phyloP scores from a whole-genome alignment of 257 asterid species.

The Perilla frutescens region DNA sequence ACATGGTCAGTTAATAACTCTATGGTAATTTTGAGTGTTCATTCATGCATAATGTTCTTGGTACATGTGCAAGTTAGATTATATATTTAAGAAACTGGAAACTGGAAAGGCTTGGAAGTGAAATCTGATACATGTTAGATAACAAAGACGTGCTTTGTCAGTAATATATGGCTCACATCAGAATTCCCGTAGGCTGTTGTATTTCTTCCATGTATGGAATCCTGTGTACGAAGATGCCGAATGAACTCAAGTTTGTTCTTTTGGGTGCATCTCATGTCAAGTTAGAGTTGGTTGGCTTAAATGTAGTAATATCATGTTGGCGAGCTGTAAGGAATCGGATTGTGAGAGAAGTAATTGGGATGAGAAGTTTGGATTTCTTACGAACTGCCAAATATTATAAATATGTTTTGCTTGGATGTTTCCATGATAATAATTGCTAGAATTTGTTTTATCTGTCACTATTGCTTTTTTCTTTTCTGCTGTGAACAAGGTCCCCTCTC shows the following conservation, averaged over 20 bases:
- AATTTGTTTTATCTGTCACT: neutral
- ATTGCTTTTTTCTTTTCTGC: slow-evolving; percentile 1
- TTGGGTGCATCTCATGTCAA: slow-evolving; percentile 18
- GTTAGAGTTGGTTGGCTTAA: slow-evolving; percentile 27
- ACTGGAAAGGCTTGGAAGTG: no score
- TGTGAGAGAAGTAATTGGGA: neutral
- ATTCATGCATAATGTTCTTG: no score
- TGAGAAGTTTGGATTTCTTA: slow-evolving; percentile 16
- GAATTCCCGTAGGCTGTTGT: no score
- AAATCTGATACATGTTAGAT: neutral
- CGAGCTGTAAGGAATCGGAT: slow-evolving; percentile 4
- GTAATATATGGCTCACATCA: slow-evolving; percentile 13
- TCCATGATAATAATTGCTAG: slow-evolving; percentile 12
- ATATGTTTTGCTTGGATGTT: slow-evolving; percentile 4
- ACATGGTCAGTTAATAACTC: neutral
- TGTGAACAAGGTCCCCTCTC: slow-evolving; percentile 7
- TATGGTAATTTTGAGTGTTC: neutral
- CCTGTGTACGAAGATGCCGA: neutral
- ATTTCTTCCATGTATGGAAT: slow-evolving; percentile 10
- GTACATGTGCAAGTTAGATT: no score
- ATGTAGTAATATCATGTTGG: slow-evolving; percentile 17
- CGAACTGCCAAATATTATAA: slow-evolving; percentile 2
- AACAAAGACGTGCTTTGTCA: slow-evolving; percentile 4
- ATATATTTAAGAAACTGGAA: no score
- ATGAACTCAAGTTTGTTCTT: slow-evolving; percentile 5